These are phyloP conservation scores for Crithidia brevicula DNA, from an alignment of 208 protist genomes.

Conservation along the genomic window DNA sequence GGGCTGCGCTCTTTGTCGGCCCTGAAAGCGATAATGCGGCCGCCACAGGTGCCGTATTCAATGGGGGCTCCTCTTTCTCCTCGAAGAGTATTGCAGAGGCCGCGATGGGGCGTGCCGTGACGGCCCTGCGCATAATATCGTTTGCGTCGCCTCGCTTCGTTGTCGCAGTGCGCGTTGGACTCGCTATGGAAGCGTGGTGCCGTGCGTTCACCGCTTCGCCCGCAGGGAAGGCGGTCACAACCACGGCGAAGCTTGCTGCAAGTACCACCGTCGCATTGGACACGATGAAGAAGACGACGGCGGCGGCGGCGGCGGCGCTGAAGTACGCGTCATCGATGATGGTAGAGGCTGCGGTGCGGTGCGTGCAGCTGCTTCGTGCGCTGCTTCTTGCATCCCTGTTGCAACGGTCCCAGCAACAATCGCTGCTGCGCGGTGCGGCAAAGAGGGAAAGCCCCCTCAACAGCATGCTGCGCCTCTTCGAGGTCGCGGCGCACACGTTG, in stretches of 20 bases:
- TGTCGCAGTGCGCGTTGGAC: constrained; percentile 21
- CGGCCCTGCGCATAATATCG: constrained; percentile 25
- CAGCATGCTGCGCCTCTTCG: constrained; percentile 15
- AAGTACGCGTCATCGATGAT: background rate
- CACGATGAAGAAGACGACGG: background rate
- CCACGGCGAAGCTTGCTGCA: background rate
- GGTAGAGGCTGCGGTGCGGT: constrained; percentile 11
- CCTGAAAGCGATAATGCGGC: background rate
- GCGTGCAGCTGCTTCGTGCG: constrained; percentile 14
- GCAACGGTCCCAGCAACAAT: background rate
- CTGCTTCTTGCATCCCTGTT: constrained; percentile 7
- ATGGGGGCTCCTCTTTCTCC: background rate
- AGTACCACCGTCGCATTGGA: background rate
- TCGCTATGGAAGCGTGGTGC: constrained; percentile 31
- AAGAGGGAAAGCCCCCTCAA: constrained; percentile 19
- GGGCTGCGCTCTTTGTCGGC: constrained; percentile 22
- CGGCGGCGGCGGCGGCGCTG: background rate
- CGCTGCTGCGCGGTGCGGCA: constrained; percentile 4
- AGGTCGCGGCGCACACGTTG: constrained; percentile 9
- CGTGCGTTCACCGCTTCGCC: constrained; percentile 1
- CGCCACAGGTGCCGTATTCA: too few relatives aligned
- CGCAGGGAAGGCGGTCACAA: background rate
- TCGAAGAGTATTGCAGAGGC: constrained; percentile 3
- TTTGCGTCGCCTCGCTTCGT: constrained; percentile 15
- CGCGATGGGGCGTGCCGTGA: constrained; percentile 9